These are phyloP conservation scores for Sherardia arvensis DNA, from an alignment of 257 asterid species.

Conservation along the genomic window DNA sequence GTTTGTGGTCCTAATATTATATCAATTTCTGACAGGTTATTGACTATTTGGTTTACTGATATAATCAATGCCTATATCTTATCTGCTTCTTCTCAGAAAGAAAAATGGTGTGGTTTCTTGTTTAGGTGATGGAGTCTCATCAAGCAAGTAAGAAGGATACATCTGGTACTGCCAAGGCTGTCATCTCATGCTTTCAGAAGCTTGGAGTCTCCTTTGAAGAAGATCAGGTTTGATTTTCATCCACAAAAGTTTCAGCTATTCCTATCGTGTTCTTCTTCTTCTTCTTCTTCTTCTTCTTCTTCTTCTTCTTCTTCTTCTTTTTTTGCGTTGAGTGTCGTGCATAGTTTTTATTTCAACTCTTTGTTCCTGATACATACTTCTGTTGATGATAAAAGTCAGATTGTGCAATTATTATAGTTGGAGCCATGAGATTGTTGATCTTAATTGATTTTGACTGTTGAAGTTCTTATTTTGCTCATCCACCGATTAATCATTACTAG, in stretches of 20 bases:
- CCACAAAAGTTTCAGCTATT: background rate
- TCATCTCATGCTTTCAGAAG: conserved; percentile 84
- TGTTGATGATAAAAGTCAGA: background rate
- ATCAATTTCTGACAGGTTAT: background rate
- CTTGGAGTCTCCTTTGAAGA: conserved; percentile 67
- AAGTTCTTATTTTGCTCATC: too few relatives aligned
- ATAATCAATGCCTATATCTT: background rate
- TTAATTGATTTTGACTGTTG: background rate
- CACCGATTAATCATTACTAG: conserved; percentile 34
- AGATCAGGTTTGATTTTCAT: conserved; percentile 37
- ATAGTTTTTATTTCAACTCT: background rate
- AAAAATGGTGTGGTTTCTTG: background rate
- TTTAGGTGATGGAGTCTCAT: conserved; percentile 90
- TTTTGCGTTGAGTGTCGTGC: background rate
- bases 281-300: too few relatives aligned
- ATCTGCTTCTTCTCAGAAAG: background rate
- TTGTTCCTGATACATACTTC: background rate
- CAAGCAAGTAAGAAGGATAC: conserved; percentile 84
- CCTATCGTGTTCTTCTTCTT: too few relatives aligned
- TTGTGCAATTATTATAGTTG: background rate
- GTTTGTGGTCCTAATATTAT: background rate
- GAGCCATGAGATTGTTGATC: background rate
- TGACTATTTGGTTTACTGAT: background rate
- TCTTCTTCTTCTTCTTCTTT: too few relatives aligned
- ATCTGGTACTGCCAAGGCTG: conserved; percentile 97